These are phyloP conservation scores for Phialemoniopsis sp. DNA, from an alignment of 2,329 filamentous ascomycete species.

Conservation along the genomic window DNA sequence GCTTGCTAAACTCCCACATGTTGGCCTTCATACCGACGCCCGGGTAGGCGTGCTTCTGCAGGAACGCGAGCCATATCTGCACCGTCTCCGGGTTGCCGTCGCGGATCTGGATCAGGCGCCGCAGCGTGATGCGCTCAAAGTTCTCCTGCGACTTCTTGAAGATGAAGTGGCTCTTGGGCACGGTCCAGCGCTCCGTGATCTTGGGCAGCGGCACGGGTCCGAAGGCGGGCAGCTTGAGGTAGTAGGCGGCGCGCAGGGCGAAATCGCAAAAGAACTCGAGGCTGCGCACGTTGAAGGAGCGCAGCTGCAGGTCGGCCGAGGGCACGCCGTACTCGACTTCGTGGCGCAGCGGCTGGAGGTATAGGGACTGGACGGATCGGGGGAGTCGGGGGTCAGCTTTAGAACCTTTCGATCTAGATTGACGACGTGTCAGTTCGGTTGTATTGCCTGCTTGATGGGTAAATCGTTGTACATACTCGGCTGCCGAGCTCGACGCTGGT, in stretches of 20 bases:
- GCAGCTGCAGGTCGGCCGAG: slow-evolving; percentile 85
- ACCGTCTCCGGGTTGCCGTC: slow-evolving; percentile 88
- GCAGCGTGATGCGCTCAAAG: slow-evolving; percentile 85
- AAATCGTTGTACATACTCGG: too few relatives aligned
- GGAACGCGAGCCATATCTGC: slow-evolving; percentile 85
- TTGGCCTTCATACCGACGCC: slow-evolving; percentile 99
- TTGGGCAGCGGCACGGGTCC: slow-evolving; percentile 84
- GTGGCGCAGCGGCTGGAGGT: slow-evolving; percentile 78
- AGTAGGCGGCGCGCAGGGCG: slow-evolving; percentile 90
- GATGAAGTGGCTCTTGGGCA: slow-evolving; percentile 83
- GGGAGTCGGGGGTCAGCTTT: slow-evolving; percentile 52
- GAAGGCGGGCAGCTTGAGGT: slow-evolving; percentile 78
- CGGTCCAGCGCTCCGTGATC: slow-evolving; percentile 90
- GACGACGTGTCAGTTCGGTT: too few relatives aligned
- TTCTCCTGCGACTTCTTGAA: slow-evolving; percentile 98
- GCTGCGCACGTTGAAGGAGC: slow-evolving; percentile 85
- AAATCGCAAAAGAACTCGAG: slow-evolving; percentile 96
- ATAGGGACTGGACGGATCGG: slow-evolving; percentile 77
- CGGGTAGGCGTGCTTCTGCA: slow-evolving; percentile 88
- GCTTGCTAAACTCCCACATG: slow-evolving; percentile 78
- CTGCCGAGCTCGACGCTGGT: too few relatives aligned
- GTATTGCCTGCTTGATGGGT: too few relatives aligned
- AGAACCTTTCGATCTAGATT: too few relatives aligned
- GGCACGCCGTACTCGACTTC: slow-evolving; percentile 72
- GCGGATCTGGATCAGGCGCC: slow-evolving; percentile 85